These are phyloP conservation scores for Fusarium agapanthi DNA, from an alignment of 2,329 filamentous ascomycete species.

Conservation along the genomic window DNA sequence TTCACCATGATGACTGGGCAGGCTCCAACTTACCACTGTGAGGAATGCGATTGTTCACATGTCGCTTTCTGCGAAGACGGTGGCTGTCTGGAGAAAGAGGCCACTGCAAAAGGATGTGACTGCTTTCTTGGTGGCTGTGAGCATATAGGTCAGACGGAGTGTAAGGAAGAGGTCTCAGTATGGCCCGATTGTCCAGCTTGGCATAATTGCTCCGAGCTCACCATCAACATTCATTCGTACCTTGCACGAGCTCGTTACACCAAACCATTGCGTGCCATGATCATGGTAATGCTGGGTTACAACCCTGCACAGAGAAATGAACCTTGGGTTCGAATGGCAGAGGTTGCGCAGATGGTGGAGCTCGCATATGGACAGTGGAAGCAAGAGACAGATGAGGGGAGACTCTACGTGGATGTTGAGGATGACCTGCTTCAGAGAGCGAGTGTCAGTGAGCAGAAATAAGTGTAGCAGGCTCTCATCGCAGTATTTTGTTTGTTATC, in stretches of 20 bases:
- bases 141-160: conserved; percentile 9
- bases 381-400: conserved; percentile 42
- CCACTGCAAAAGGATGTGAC: conserved; percentile 21
- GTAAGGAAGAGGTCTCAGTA: conserved; percentile 1
- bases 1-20: conserved; percentile 54
- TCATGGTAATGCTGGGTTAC: conserved; percentile 40
- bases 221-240: conserved; percentile 45
- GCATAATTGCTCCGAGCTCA: conserved; percentile 32
- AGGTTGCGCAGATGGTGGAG: conserved; percentile 35
- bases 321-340: neutral
- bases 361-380: conserved; percentile 44
- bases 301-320: conserved; percentile 23
- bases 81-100: conserved; percentile 40
- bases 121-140: conserved; percentile 39
- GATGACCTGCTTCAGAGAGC: conserved; percentile 32
- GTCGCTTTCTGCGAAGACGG: conserved; percentile 43
- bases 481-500: neutral
- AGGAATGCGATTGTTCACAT: conserved; percentile 38
- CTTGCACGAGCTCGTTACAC: conserved; percentile 44
- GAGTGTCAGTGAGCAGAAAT: neutral
- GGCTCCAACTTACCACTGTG: conserved; percentile 22
- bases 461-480: too few species aligned
- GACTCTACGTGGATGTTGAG: conserved; percentile 45
- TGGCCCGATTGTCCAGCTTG: conserved; percentile 24
- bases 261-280: conserved; percentile 28